Evolutionary conservation across 129 eudicot species (phyloP).

Genomic region (Ambrosia artemisiifolia): DNA sequence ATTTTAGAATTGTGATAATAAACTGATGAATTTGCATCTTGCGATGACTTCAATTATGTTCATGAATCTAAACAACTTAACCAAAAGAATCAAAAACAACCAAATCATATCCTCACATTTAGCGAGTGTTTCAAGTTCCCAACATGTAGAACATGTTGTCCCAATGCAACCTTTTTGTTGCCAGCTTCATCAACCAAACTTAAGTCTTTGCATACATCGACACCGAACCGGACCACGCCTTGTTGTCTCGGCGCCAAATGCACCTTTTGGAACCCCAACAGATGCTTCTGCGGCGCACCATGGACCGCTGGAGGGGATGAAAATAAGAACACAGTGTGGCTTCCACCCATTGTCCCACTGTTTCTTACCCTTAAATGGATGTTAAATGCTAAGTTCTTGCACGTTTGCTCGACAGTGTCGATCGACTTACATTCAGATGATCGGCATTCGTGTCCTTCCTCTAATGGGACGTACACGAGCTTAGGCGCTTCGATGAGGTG

Average conservation of each 20-base stretch:
- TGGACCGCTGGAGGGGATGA: slow-evolving; percentile 76
- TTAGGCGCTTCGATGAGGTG: slow-evolving; percentile 65
- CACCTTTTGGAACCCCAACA: slow-evolving; percentile 78
- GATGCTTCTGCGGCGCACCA: slow-evolving; percentile 76
- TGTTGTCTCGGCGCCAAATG: slow-evolving; percentile 52
- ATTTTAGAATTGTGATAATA: neutral
- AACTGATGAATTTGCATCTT: slow-evolving; percentile 32
- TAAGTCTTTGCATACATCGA: slow-evolving; percentile 88
- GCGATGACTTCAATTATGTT: slow-evolving; percentile 29
- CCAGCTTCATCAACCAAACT: slow-evolving; percentile 91
- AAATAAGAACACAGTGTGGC: slow-evolving; percentile 79
- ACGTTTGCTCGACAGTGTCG: slow-evolving; percentile 47
- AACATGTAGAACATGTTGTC: slow-evolving; percentile 72
- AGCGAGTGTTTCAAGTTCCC: slow-evolving; percentile 75
- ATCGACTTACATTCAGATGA: slow-evolving; percentile 64
- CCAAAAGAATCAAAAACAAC: neutral
- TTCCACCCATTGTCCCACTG: slow-evolving; percentile 50
- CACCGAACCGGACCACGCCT: slow-evolving; percentile 54
- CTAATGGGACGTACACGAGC: slow-evolving; percentile 53
- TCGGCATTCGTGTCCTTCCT: slow-evolving; percentile 61
- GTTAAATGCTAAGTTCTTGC: slow-evolving; percentile 56
- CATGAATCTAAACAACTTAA: slow-evolving; percentile 12
- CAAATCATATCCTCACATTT: slow-evolving; percentile 49
- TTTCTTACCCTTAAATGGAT: slow-evolving; percentile 64
- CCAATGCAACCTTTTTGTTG: slow-evolving; percentile 69